Evolutionary conservation across 75 land plant species (phyloP), one percentile per base, ranked within the genome.

Genomic region (Larix kaempferi): DNA sequence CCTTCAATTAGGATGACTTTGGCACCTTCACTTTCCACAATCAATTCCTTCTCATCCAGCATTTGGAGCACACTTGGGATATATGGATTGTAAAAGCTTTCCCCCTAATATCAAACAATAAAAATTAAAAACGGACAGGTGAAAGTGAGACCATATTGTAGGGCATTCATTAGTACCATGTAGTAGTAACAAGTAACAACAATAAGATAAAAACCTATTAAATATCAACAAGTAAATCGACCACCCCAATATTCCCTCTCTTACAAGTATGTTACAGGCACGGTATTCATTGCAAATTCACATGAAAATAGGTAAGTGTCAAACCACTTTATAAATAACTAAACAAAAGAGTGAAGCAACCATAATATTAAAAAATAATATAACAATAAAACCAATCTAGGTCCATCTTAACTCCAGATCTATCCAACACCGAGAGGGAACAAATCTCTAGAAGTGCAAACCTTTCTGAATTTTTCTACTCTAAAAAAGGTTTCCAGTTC

Each of bases 41-140:
- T 82, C 49, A 97, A 74, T 6, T 86, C 90, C 71, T 82, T 80
- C 13, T 85, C 77, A 21, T 57, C 87, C 61, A 97, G 78, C 57
- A 77, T 81, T 59, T 89, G 74, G 11, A 97, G 33, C 23, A 87
- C 92, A 14, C 71, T 61, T 33, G 93, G 84, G 71, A 97, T 97
- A 72, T 89, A 92, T 27, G 98, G 98, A 79, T 89, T 92, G 67
- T 97, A 97, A 88, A 91, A 97, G 82, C 99, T 97, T 75, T 97
- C 99, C 22, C 98, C 98, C 95, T 94, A 83, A 33, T 4, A 27
- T 65, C 12, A 33, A 67, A 65, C 5, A 13, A 59, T 21, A 65
- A 75, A 22, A 56, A 58, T 10, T 49, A 49, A 49, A 11, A 49
- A 49, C 41, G 0, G 54, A 49, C 54, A 49, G 3, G 21, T 59